Percentiles rank a stretch among this genome's conserved stretches.
These are phyloP conservation scores for Colletotrichum spaethianum DNA, from an alignment of 2,329 filamentous ascomycete species.

Conservation along the genomic window DNA sequence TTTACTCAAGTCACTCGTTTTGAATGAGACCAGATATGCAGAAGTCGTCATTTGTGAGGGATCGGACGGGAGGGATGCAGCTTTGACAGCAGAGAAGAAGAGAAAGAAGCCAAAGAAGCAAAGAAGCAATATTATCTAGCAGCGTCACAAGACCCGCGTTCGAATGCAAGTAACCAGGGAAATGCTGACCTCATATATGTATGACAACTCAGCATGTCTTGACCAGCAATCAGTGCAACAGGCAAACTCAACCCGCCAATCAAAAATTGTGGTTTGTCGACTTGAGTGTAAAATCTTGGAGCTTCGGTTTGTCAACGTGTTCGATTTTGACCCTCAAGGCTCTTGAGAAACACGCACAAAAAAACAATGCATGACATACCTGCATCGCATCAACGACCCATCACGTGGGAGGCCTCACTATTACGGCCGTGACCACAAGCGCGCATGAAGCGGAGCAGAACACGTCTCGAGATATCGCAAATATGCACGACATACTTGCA, in stretches of 20 bases:
- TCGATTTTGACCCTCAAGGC: neutral
- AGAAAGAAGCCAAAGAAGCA: too few relatives aligned
- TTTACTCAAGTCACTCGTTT: neutral
- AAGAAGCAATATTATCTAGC: neutral
- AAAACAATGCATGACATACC: conserved; percentile 35
- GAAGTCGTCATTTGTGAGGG: too few relatives aligned
- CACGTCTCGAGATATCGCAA: conserved; percentile 36
- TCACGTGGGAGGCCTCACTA: conserved; percentile 36
- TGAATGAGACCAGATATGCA: neutral
- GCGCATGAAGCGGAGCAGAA: conserved; percentile 20
- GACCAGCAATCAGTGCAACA: neutral
- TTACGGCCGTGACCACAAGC: conserved; percentile 2
- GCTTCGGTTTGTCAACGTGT: too few relatives aligned
- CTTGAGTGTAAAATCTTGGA: neutral
- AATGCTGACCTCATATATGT: neutral
- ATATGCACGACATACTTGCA: conserved; percentile 42
- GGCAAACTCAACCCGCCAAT: neutral
- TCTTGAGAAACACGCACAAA: neutral
- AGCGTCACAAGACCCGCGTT: neutral
- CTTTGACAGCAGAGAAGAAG: neutral
- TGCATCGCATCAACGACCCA: conserved; percentile 26
- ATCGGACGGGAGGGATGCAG: neutral
- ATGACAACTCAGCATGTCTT: neutral
- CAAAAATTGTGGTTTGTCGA: too few relatives aligned
- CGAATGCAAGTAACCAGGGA: neutral